Conservation (phyloP, 495 filamentous ascomycete species). For the Pseudevernia furfuracea region DNA sequence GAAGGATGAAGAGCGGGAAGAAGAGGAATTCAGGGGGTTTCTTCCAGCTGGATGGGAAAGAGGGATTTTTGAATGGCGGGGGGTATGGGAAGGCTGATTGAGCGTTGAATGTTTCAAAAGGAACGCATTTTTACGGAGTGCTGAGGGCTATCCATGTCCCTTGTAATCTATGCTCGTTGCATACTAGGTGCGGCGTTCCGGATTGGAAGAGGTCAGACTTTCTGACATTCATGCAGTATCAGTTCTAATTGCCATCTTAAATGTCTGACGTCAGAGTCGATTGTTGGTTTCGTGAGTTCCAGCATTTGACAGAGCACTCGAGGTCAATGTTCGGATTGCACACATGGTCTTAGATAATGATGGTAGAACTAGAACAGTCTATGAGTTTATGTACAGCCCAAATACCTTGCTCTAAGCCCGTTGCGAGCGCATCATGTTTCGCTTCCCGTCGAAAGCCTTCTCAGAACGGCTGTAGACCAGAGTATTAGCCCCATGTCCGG, state of each 20-base stretch:
- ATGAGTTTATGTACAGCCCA: not conserved
- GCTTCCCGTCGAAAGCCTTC: not conserved
- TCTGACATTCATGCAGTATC: not conserved
- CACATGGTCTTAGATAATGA: not conserved
- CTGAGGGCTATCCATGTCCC: not conserved
- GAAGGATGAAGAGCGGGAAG: conserved; percentile 38
- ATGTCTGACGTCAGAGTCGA: not conserved
- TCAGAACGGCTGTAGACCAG: conserved; percentile 1
- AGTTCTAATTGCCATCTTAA: not conserved
- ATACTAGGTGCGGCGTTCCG: not conserved
- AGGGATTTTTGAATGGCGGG: conserved; percentile 53
- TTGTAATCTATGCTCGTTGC: conserved; percentile 1
- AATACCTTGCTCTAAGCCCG: not conserved
- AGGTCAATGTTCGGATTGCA: not conserved
- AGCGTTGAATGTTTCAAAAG: conserved; percentile 17
- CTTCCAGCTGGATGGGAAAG: conserved; percentile 73
- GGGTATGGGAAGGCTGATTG: conserved; percentile 75
- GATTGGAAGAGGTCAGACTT: not conserved
- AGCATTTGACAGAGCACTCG: not conserved
- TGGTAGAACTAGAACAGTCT: not conserved
- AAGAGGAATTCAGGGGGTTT: conserved; percentile 46
- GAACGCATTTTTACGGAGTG: not conserved
- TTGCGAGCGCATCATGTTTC: not conserved
- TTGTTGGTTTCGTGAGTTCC: not conserved
- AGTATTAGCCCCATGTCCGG: not conserved